phyloP scores from a whole-genome alignment of 305 asterid species.

The Solanum aculeatissimum region DNA sequence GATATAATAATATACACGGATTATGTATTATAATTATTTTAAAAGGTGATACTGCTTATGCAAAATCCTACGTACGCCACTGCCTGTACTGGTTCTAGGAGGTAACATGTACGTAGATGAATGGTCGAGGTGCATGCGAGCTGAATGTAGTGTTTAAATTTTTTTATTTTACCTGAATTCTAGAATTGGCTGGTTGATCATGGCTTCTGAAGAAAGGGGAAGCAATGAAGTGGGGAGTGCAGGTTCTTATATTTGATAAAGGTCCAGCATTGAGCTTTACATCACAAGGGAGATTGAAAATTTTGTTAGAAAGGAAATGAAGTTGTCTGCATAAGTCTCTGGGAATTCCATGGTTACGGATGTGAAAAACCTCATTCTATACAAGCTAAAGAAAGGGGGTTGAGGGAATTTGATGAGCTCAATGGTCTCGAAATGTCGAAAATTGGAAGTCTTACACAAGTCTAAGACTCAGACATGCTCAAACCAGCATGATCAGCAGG shows the following conservation, averaged over 20 bases:
- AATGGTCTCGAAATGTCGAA: slow-evolving; percentile 57
- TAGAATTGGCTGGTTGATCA: slow-evolving; percentile 24
- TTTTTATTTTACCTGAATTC: slow-evolving; percentile 44
- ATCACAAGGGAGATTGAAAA: slow-evolving; percentile 46
- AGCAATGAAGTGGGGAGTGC: slow-evolving; percentile 79
- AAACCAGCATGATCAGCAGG: background rate
- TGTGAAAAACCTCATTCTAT: slow-evolving; percentile 64
- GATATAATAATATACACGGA: no score
- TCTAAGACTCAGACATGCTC: slow-evolving; percentile 26
- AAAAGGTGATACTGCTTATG: no score
- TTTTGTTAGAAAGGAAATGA: slow-evolving; percentile 22
- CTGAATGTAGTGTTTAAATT: background rate
- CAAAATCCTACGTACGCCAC: no score
- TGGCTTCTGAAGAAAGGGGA: slow-evolving; percentile 56
- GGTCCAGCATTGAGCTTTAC: slow-evolving; percentile 63
- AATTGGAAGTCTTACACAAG: slow-evolving; percentile 38
- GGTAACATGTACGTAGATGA: background rate
- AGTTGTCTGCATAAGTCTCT: slow-evolving; percentile 29
- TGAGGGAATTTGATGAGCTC: slow-evolving; percentile 24
- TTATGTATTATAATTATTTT: no score
- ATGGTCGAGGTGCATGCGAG: background rate
- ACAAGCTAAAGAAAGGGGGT: slow-evolving; percentile 54
- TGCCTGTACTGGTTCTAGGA: background rate
- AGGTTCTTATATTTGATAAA: slow-evolving; percentile 34
- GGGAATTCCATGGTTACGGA: slow-evolving; percentile 53